These are phyloP conservation scores for Trichoderma koningii DNA, from an alignment of 2,329 filamentous ascomycete genomes.

Conservation along the genomic window DNA sequence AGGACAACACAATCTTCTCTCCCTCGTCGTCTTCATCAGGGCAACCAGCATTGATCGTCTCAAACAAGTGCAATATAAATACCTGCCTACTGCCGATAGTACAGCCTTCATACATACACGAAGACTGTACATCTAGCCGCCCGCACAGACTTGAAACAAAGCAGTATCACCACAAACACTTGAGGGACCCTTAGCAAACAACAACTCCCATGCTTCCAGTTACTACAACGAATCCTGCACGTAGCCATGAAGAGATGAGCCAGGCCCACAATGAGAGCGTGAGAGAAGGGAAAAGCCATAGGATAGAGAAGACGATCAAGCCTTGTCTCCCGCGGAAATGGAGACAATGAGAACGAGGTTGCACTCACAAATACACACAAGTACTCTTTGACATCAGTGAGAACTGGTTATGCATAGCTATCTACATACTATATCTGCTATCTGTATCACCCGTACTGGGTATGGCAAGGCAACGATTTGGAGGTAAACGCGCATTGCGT, in stretches of 20 bases:
- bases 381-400: background rate
- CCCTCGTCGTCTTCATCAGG: no score
- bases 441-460: no score
- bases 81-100: no score
- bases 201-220: background rate
- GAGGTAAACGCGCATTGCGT: no score
- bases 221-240: background rate
- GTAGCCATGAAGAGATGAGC: background rate
- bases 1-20: no score
- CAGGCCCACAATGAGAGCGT: background rate
- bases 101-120: no score
- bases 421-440: no score
- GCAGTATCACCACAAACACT: background rate
- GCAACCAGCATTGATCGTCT: no score
- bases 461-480: no score
- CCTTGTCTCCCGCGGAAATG: background rate
- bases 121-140: background rate
- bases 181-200: background rate
- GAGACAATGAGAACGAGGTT: background rate
- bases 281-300: background rate
- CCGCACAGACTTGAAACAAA: conserved; percentile 6
- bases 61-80: no score
- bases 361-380: no score
- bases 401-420: background rate
- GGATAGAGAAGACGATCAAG: background rate